Evolutionary conservation across 1,284 basidiomycete genomes (phyloP), one percentile per base, ranked within the genome.

Genomic region (Apiotrichum siamense): DNA sequence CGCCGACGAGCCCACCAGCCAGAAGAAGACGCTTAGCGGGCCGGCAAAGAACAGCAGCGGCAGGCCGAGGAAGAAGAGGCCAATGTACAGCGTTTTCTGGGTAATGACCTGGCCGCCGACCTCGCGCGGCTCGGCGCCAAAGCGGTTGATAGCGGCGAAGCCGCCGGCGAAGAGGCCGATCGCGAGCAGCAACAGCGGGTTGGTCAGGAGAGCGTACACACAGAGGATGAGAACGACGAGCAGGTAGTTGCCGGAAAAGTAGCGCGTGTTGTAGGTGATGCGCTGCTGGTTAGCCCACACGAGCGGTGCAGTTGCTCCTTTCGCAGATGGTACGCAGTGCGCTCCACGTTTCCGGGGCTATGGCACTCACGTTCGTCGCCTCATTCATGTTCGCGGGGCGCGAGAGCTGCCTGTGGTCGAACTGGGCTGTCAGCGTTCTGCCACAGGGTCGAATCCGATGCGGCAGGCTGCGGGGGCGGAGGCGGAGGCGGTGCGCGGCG

Each of bases 201-300:
- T 89, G 50, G 85, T 89, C 62, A 96, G 73, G 41, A 96, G 67
- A 11, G 91, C 88, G 70, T 94, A 96, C 52, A 96, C 80, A 15
- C 83, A 86, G 48, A 96, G 80, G 32, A 83, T 68, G 46, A 79
- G 81, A 17, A 94, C 78, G 63, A 96, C 81, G 63, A 93, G 73
- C 38, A 83, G 80, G 75, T 94, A 94, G 75, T 94, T 94, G 53
- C 86, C 85, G 53, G 85, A 87, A 74, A 88, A 89, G 72, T 88
- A 87, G 49, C 86, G 83, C 15, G 91, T 91, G 78, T 96, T 97
- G 78, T 94, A 67, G 2, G 89, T 88, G 80, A 94, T 87, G 55
- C 91, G 82, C 87, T 88, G 66, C 39, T 7, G 24, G 44, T 26
- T 7, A 44, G 43, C 4, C 38, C 13, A 15, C 17, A 17, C 18